Evolutionary conservation across 352 stramenopile genomes (phyloP), one percentile per base, ranked within the genome.

Genomic region (Phytophthora sp.): DNA sequence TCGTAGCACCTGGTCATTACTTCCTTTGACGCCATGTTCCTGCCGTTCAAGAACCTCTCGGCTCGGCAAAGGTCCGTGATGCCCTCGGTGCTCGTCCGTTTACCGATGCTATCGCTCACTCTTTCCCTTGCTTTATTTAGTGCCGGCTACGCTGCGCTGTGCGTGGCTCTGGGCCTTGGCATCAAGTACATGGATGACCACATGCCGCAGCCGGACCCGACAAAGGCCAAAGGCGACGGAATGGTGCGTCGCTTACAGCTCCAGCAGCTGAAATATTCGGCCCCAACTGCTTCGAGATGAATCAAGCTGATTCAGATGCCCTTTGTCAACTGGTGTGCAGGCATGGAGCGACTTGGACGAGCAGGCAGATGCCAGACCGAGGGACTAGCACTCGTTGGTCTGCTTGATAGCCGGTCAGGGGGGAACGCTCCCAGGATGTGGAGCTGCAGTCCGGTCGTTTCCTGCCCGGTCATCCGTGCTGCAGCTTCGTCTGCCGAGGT

Each of bases 171-270:
- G 42, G 82, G 84, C 12, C 66, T 66, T 21, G 80, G 80, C 15
- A 91, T 91, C 70, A 86, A 89, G 63, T 91, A 82, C 60, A 65
- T 93, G 66, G 82, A 93, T 58, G 72, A 82, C 35, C 77, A 86
- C 55, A 85, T 74, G 66, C 81, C 80, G 5, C 70, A 80, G 42
- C 49, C 36, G 16, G 70, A 86, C 47, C 59, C 71, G 39, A 66
- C 69, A 39, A 71, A 73, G 24, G 57, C 64, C 18, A 68, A 69
- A 21, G 58, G 74, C 29, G 82, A 89, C 52, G 57, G 42, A 46
- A 57, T 88, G 69, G 83, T 91, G 53, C 54, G 70, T 73, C 29
- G 9, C 29, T 1, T 20, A 11, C 29, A 29, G 7, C 26, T 36
- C 16, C 29, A 23, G n/a, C n/a, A 31, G 12, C 30, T 64, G 58